These are phyloP conservation scores for Kalanchoe fedtschenkoi DNA, from an alignment of 164 flowering plant genomes.

Conservation along the genomic window DNA sequence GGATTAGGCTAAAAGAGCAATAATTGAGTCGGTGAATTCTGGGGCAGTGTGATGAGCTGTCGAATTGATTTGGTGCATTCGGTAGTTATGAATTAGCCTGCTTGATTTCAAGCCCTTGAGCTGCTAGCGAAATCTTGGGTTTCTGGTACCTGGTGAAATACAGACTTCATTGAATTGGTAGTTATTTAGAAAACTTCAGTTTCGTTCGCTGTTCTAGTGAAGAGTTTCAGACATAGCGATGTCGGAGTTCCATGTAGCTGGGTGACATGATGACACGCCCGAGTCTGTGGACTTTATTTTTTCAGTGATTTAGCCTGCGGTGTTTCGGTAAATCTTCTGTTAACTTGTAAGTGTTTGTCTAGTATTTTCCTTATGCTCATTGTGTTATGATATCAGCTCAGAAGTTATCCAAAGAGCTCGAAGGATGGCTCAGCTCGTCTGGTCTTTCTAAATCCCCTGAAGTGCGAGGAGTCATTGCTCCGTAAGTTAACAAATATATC, in stretches of 20 bases:
- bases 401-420: constrained; percentile 67
- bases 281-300: too few species aligned
- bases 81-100: background rate
- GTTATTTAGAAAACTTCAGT: too few species aligned
- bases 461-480: constrained; percentile 94
- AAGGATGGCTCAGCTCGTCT: constrained; percentile 66
- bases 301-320: background rate
- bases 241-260: too few species aligned
- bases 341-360: background rate
- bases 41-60: background rate
- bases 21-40: background rate
- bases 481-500: constrained; percentile 45
- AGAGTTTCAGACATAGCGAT: too few species aligned
- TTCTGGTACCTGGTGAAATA: background rate
- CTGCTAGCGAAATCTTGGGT: too few species aligned
- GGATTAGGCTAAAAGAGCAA: background rate
- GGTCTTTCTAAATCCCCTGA: constrained; percentile 67
- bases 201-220: too few species aligned
- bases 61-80: background rate
- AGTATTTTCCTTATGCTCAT: background rate
- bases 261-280: too few species aligned
- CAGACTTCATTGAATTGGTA: background rate
- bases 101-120: too few species aligned
- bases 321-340: background rate
- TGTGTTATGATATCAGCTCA: constrained; percentile 30